Conservation (phyloP, 768 basidiomycete genomes). For the Termitomyces bulborhizus region DNA sequence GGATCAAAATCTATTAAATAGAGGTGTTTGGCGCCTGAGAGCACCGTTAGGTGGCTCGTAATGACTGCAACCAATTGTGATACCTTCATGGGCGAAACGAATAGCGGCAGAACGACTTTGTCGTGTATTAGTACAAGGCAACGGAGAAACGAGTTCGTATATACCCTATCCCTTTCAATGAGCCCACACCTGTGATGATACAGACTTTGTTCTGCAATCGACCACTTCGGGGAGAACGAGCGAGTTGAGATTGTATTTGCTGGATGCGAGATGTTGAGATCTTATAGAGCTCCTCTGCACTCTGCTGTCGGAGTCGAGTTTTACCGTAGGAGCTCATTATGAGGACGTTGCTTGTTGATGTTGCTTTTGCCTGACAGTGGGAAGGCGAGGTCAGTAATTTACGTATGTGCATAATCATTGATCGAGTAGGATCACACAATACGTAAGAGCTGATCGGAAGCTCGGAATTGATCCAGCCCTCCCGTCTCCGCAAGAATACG, state of each 20-base stretch:
- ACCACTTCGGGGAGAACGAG: slow-evolving; percentile 40
- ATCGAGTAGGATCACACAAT: no score
- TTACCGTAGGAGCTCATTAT: slow-evolving; percentile 32
- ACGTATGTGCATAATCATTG: no score
- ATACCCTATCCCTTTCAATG: slow-evolving; percentile 85
- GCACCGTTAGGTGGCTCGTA: background rate
- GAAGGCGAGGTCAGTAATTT: no score
- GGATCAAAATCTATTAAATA: slow-evolving; percentile 70
- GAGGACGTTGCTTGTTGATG: background rate
- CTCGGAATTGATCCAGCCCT: background rate
- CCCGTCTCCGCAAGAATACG: no score
- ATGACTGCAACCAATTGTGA: background rate
- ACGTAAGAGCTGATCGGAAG: no score
- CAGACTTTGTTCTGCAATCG: slow-evolving; percentile 76
- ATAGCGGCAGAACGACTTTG: slow-evolving; percentile 65
- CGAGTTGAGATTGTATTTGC: slow-evolving; percentile 64
- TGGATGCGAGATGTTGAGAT: slow-evolving; percentile 61
- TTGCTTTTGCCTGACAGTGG: background rate
- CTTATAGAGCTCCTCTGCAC: slow-evolving; percentile 47
- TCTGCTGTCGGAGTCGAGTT: slow-evolving; percentile 20
- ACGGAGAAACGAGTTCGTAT: slow-evolving; percentile 12
- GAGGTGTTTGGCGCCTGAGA: slow-evolving; percentile 65
- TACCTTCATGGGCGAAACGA: slow-evolving; percentile 78
- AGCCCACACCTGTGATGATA: slow-evolving; percentile 84
- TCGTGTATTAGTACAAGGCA: background rate